phyloP scores from a whole-genome alignment of 768 basidiomycete species.

The Rhizopogon rudus region DNA sequence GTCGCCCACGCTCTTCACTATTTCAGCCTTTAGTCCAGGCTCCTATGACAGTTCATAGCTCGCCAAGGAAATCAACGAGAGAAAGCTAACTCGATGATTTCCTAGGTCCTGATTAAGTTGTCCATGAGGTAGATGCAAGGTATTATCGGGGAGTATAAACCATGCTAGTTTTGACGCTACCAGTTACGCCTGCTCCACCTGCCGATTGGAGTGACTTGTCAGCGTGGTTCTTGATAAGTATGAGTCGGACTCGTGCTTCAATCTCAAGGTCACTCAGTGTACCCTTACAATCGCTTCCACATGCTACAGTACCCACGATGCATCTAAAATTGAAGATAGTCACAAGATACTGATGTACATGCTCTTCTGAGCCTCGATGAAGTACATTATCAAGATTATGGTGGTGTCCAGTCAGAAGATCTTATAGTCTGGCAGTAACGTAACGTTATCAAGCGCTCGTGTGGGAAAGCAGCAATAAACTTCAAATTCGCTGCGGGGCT shows the following conservation, averaged over 20 bases:
- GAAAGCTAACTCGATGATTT: too few relatives aligned
- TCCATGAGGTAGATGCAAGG: constrained; percentile 20
- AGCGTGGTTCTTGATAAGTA: too few relatives aligned
- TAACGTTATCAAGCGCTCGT: background rate
- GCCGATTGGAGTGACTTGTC: too few relatives aligned
- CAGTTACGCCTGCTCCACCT: background rate
- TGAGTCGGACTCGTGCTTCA: too few relatives aligned
- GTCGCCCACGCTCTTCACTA: too few relatives aligned
- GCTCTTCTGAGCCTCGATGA: constrained; percentile 53
- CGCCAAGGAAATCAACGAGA: too few relatives aligned
- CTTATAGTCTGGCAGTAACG: background rate
- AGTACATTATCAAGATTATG: constrained; percentile 24
- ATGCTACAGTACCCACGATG: constrained; percentile 72
- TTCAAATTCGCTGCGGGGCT: too few relatives aligned
- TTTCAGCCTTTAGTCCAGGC: too few relatives aligned
- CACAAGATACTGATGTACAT: constrained; percentile 48
- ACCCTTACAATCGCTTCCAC: constrained; percentile 66
- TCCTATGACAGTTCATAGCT: too few relatives aligned
- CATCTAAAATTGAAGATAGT: constrained; percentile 78
- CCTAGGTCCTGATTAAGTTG: too few relatives aligned
- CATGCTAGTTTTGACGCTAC: background rate
- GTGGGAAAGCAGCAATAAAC: background rate
- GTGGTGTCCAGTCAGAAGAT: background rate
- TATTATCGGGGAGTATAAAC: constrained; percentile 40
- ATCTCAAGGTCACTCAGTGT: constrained; percentile 32